Conservation (phyloP, 1,139 yeast species). For the Lodderomyces margitis region DNA sequence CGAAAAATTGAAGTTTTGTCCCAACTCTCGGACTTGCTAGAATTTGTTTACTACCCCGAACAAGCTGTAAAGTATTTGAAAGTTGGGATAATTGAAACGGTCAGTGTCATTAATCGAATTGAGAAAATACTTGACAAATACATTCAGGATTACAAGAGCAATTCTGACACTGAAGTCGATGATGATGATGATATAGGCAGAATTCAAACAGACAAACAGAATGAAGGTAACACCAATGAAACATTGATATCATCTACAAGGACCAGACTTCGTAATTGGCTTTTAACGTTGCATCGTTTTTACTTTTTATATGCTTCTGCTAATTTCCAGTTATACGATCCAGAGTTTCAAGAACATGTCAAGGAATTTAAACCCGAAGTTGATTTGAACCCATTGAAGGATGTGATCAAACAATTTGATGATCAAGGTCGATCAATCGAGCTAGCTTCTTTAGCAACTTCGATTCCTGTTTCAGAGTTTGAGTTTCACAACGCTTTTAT, state of each 20-base stretch:
- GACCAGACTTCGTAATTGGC: conserved; percentile 45
- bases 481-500: conserved; percentile 10
- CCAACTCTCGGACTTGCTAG: conserved; percentile 64
- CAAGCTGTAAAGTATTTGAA: conserved; percentile 48
- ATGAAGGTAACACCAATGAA: conserved; percentile 11
- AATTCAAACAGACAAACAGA: not conserved
- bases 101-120: conserved; percentile 25
- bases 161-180: conserved; percentile 16
- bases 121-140: conserved; percentile 20
- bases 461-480: conserved; percentile 17
- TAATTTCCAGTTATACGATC: conserved; percentile 61
- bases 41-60: conserved; percentile 49
- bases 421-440: conserved; percentile 20
- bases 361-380: conserved; percentile 11
- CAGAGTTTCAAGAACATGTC: conserved; percentile 35
- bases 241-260: conserved; percentile 25
- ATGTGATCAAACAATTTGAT: conserved; percentile 9
- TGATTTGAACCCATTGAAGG: conserved; percentile 7
- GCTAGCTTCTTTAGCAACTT: conserved; percentile 24
- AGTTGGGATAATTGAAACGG: conserved; percentile 35
- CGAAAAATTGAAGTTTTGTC: conserved; percentile 40
- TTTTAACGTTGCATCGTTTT: conserved; percentile 68
- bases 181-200: conserved; percentile 24
- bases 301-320: conserved; percentile 81
- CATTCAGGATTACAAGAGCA: conserved; percentile 18